Base-by-base conservation (phyloP, 768 basidiomycete genomes). In the Termitomyces sp. region DNA sequence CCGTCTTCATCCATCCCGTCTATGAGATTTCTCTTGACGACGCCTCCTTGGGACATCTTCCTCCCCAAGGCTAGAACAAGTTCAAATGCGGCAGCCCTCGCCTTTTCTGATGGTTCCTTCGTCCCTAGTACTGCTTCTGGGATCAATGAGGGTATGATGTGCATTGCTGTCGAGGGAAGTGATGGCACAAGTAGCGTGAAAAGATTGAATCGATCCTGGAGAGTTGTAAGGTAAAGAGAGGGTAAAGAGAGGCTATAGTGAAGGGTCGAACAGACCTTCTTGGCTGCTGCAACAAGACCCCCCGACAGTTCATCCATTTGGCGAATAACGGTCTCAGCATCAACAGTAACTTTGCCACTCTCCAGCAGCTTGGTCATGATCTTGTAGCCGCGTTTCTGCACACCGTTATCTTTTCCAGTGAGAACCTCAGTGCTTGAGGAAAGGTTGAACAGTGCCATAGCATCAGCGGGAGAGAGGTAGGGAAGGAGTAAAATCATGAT, bases 341-440 rank as follows among this genome's bases (percentile, higher is more conserved):
- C 83, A 48, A 80, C 67, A 37, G 71, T 70, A 36, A 88, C 77
- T 69, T 89, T 88, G 0, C 79, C 81, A 56, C 78, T 78, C 68
- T 89, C 88, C n/a, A 88, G 73, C 46, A 94, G 72, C 65, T 88
- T 88, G 37, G 88, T 81, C 15, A 98, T 80, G 17, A 91, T 86
- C 70, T 96, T 91, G 77, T 98, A 98, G 9, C 88, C 92, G 66
- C 96, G 92, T 76, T 99, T 99, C 76, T 98, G 96, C 5, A 96
- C 87, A 3, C 87, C 93, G 55, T 91, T 91, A 68, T 98, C 94
- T 66, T 79, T 84, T 67, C 86, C 86, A 57, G 83, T 83, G 5
- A 98, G 78, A 29, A 97, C 83, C 36, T 86, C 83, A 1, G 80
- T 70, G 0, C 83, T 79, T n/a, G 92, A 77, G 60, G 84, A 90